Evolutionary conservation across 73 alveolate species (phyloP).

Genomic region (Paramecium pentaurelia): DNA sequence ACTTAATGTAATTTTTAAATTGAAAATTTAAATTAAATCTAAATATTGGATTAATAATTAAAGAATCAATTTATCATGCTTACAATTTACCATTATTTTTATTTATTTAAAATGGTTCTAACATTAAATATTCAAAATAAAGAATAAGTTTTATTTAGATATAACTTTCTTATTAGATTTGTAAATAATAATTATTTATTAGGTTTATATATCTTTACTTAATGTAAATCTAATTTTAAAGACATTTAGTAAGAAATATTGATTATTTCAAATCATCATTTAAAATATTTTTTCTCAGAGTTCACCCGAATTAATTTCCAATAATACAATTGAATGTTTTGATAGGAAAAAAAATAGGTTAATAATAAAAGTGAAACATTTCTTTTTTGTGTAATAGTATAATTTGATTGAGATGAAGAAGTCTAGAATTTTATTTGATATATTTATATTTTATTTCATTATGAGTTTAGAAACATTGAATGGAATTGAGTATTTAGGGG

Average conservation of each 20-base stretch:
- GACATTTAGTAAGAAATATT: neutral
- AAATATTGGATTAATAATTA: too few species aligned
- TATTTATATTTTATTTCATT: neutral
- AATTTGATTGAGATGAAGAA: neutral
- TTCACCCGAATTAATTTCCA: neutral
- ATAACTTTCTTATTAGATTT: too few species aligned
- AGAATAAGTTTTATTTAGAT: too few species aligned
- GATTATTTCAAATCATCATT: neutral
- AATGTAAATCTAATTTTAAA: neutral
- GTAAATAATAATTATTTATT: too few species aligned
- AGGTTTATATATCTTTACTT: neutral
- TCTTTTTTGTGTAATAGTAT: neutral
- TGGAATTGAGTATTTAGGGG: slow-evolving; percentile 25
- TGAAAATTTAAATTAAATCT: too few species aligned
- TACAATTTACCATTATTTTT: too few species aligned
- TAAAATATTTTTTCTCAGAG: neutral
- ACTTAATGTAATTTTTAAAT: too few species aligned
- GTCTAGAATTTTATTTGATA: neutral
- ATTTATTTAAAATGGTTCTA: too few species aligned
- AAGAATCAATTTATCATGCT: too few species aligned
- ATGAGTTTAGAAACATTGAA: slow-evolving; percentile 31
- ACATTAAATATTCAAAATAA: too few species aligned
- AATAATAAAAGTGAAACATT: too few species aligned
- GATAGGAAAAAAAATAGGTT: neutral
- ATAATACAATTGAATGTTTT: too few species aligned